Conservation (phyloP, 768 basidiomycete genomes). For the Pleurotus pulmonarius region DNA sequence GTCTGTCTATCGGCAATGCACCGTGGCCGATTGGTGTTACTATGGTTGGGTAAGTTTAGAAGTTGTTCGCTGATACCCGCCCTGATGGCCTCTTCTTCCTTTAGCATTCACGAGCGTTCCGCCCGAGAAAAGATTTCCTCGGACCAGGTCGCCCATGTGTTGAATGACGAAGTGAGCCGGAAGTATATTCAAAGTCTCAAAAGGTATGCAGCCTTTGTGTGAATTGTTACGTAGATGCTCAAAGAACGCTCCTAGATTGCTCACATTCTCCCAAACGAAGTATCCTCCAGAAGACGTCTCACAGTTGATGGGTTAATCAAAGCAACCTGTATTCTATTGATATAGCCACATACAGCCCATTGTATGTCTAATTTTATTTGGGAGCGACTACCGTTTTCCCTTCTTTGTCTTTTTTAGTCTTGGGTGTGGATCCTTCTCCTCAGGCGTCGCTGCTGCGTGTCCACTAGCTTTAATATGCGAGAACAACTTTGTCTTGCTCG, state of each 20-base stretch:
- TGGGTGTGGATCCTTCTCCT: conserved; percentile 20
- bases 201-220: conserved; percentile 44
- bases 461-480: conserved; percentile 66
- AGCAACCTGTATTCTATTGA: background rate
- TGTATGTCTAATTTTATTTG: background rate
- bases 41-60: conserved; percentile 83
- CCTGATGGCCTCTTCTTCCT: conserved; percentile 4
- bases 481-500: conserved; percentile 73
- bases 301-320: conserved; percentile 79
- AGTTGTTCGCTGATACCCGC: background rate
- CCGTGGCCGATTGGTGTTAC: conserved; percentile 99
- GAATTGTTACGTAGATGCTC: too few species aligned
- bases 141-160: conserved; percentile 95
- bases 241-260: conserved; percentile 47
- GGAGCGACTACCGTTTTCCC: conserved; percentile 23
- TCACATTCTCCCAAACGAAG: conserved; percentile 95
- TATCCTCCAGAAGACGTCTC: conserved; percentile 92
- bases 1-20: conserved; percentile 96
- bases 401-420: conserved; percentile 37
- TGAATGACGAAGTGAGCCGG: conserved; percentile 98
- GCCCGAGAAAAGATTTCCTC: conserved; percentile 97
- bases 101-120: conserved; percentile 93
- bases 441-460: conserved; percentile 54
- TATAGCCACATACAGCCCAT: background rate
- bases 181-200: conserved; percentile 99